Conservation (phyloP, 768 basidiomycete genomes). For the Hydnum rufescens region DNA sequence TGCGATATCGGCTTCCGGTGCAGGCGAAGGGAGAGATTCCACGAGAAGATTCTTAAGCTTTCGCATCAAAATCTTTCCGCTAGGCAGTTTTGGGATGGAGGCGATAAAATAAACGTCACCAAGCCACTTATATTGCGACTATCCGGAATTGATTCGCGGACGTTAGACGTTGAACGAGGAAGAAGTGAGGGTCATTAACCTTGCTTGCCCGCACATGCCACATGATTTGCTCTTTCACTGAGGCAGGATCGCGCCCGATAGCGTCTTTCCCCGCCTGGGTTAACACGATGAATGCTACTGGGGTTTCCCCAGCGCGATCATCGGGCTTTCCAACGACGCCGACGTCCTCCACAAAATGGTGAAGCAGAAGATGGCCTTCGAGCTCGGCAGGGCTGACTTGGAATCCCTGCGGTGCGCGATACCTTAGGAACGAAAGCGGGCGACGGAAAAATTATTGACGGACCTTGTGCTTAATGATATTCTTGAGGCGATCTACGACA, state of each 20-base stretch:
- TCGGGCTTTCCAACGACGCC: slow-evolving; percentile 53
- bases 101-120: slow-evolving; percentile 39
- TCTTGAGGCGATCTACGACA: slow-evolving; percentile 37
- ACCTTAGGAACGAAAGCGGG: slow-evolving; percentile 12
- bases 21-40: background rate
- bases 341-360: slow-evolving; percentile 33
- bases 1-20: background rate
- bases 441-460: background rate
- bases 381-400: slow-evolving; percentile 45
- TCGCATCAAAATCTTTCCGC: slow-evolving; percentile 21
- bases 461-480: slow-evolving; percentile 20
- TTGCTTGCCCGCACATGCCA: slow-evolving; percentile 19
- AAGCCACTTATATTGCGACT: slow-evolving; percentile 32
- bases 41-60: background rate
- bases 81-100: slow-evolving; percentile 40
- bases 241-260: no score
- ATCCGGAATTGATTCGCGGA: background rate
- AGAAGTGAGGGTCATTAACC: no score
- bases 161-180: background rate
- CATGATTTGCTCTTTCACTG: slow-evolving; percentile 22
- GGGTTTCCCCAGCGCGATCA: slow-evolving; percentile 47
- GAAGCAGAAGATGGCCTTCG: slow-evolving; percentile 33
- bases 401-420: slow-evolving; percentile 29
- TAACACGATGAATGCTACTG: slow-evolving; percentile 38
- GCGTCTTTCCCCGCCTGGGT: background rate